Evolutionary conservation across 495 filamentous ascomycete genomes (phyloP).

Genomic region (Daldinia vernicosa): DNA sequence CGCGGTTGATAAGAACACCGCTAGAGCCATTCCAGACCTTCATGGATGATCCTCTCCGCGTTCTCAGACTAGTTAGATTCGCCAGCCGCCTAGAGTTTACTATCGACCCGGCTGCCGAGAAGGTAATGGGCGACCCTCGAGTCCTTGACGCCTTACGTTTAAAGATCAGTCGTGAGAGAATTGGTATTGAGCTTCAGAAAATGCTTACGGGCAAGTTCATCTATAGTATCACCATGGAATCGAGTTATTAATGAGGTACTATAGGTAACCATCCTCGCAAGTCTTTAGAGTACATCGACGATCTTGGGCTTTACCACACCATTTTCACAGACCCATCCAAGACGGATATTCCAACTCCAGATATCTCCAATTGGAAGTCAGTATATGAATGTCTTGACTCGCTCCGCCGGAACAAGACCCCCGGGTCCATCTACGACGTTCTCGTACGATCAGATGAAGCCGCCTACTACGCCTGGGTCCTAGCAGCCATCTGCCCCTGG

Average conservation of each 20-base stretch:
- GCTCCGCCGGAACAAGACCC: conserved; percentile 58
- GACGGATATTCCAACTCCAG: conserved; percentile 47
- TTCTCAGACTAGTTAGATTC: conserved; percentile 90
- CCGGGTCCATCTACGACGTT: conserved; percentile 58
- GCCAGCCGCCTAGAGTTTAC: conserved; percentile 81
- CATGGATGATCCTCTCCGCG: conserved; percentile 89
- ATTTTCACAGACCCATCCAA: conserved; percentile 77
- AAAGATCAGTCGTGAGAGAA: conserved; percentile 92
- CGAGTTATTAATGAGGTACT: conserved; percentile 14
- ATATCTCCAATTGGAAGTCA: conserved; percentile 54
- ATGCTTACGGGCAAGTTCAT: conserved; percentile 75
- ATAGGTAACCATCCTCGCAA: conserved; percentile 72
- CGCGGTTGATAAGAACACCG: conserved; percentile 81
- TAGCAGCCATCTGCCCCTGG: conserved; percentile 82
- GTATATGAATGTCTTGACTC: conserved; percentile 62
- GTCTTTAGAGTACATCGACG: conserved; percentile 76
- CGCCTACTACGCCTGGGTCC: conserved; percentile 75
- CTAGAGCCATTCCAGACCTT: conserved; percentile 92
- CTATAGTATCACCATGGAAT: background rate
- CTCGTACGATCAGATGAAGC: conserved; percentile 69
- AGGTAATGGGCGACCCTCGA: conserved; percentile 75
- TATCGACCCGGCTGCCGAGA: conserved; percentile 73
- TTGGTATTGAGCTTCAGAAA: conserved; percentile 86
- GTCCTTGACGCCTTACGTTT: conserved; percentile 79
- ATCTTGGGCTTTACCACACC: conserved; percentile 76